These are phyloP conservation scores for Brettanomyces bruxellensis DNA, from an alignment of 805 yeast species.

Conservation along the genomic window DNA sequence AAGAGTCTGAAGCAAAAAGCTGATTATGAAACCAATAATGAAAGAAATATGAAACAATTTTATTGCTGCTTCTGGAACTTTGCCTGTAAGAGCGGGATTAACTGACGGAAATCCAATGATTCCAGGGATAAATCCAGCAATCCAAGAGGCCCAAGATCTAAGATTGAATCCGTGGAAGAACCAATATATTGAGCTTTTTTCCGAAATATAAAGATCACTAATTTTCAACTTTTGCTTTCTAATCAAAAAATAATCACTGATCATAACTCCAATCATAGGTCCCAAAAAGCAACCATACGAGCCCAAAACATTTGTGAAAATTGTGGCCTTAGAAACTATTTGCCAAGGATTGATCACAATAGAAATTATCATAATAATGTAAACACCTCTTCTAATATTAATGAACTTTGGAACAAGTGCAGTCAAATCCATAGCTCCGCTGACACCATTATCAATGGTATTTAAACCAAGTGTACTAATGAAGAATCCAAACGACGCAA, in stretches of 20 bases:
- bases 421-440: slow-evolving; percentile 45
- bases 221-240: slow-evolving; percentile 31
- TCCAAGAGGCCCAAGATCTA: slow-evolving; percentile 50
- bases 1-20: neutral
- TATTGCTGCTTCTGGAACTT: slow-evolving; percentile 32
- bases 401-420: slow-evolving; percentile 35
- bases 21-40: slow-evolving; percentile 21
- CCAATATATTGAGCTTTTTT: slow-evolving; percentile 26
- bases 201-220: slow-evolving; percentile 29
- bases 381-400: slow-evolving; percentile 38
- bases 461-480: slow-evolving; percentile 31
- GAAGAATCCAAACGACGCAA: slow-evolving; percentile 29
- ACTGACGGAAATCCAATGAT: slow-evolving; percentile 23
- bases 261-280: slow-evolving; percentile 29
- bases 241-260: slow-evolving; percentile 31
- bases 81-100: slow-evolving; percentile 29
- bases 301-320: slow-evolving; percentile 23
- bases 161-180: slow-evolving; percentile 51
- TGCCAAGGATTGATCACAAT: slow-evolving; percentile 35
- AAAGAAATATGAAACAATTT: slow-evolving; percentile 29
- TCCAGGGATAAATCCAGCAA: slow-evolving; percentile 23
- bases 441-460: slow-evolving; percentile 30
- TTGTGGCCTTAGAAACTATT: slow-evolving; percentile 26
- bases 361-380: slow-evolving; percentile 25
- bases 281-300: slow-evolving; percentile 29